phyloP scores from a whole-genome alignment of 2,329 filamentous ascomycete genomes.

The Pseudodiploospora longispora region DNA sequence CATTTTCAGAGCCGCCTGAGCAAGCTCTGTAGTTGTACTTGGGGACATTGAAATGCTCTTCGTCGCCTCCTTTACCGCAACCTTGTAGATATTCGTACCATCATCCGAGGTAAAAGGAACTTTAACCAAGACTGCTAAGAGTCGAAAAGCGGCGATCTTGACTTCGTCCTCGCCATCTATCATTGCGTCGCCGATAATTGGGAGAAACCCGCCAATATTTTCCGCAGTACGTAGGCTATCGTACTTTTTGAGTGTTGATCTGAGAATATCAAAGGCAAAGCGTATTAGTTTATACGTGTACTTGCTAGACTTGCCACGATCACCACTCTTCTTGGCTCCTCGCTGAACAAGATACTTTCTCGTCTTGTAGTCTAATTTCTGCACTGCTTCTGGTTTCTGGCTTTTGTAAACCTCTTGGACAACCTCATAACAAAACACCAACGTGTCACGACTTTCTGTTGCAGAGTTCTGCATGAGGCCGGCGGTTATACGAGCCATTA shows the following conservation, averaged over 20 bases:
- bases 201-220: constrained; percentile 80
- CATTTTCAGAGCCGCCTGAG: constrained; percentile 83
- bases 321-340: constrained; percentile 65
- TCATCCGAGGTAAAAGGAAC: constrained; percentile 70
- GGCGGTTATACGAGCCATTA: constrained; percentile 73
- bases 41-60: constrained; percentile 70
- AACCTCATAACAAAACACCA: constrained; percentile 94
- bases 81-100: constrained; percentile 54
- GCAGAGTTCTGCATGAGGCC: constrained; percentile 77
- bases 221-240: constrained; percentile 68
- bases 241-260: constrained; percentile 79
- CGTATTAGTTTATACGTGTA: constrained; percentile 81
- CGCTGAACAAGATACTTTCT: constrained; percentile 75
- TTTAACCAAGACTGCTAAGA: constrained; percentile 79
- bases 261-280: constrained; percentile 81
- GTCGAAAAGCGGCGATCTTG: constrained; percentile 75
- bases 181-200: constrained; percentile 80
- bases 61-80: constrained; percentile 79
- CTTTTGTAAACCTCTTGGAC: constrained; percentile 77
- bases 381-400: constrained; percentile 40
- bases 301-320: constrained; percentile 64
- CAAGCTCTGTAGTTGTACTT: constrained; percentile 72
- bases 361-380: constrained; percentile 53
- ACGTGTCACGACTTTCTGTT: constrained; percentile 68
- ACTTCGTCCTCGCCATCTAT: constrained; percentile 85